Base-by-base conservation (phyloP, 2,329 filamentous ascomycete genomes). In the Cadophora sp. region DNA sequence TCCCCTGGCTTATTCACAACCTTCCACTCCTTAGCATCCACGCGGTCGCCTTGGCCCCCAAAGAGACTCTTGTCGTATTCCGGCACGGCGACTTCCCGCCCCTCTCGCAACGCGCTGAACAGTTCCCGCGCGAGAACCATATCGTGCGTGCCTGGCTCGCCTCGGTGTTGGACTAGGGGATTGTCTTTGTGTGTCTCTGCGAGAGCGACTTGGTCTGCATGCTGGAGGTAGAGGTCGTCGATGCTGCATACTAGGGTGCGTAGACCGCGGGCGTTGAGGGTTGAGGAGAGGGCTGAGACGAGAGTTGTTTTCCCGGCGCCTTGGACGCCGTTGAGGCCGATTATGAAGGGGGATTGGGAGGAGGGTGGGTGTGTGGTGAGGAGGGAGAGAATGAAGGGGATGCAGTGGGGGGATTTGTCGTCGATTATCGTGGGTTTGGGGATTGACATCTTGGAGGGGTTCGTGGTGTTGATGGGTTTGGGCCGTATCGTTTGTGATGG, bases 221-320 rank as follows among this genome's bases (percentile, higher is more conserved):
- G 87, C 1, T 86, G 83, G 43, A 91, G 85, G 77, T 92, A 92
- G 55, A 92, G 82, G 76, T 92, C 90, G 76, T 92, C 90, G 55
- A 92, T 86, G 64, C 87, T 89, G 73, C 89, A 80, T 9, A 88
- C 85, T 53, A 86, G 79, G 2, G 85, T 86, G 50, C 82, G 80
- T 13, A 90, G 80, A 43, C 79, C 82, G 73, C 88, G 78, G 14
- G 81, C 80, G 41, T 80, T 79, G 51, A 90, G 82, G n/a, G 81
- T 85, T 4, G 79, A 73, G 68, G 82, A 85, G 51, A 97, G 85
- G 4, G 86, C 83, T 45, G 84, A 84, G 45, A 94, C 94, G 74
- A 97, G 85, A 14, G 94, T 96, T 3, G 94, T 96, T 82, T 98
- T 97, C 72, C 95, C 95, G 45, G 92, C 91, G 68, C 95, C 95